Evolutionary conservation across 345 rosid genomes (phyloP).

Genomic region (Physaria fendleri): DNA sequence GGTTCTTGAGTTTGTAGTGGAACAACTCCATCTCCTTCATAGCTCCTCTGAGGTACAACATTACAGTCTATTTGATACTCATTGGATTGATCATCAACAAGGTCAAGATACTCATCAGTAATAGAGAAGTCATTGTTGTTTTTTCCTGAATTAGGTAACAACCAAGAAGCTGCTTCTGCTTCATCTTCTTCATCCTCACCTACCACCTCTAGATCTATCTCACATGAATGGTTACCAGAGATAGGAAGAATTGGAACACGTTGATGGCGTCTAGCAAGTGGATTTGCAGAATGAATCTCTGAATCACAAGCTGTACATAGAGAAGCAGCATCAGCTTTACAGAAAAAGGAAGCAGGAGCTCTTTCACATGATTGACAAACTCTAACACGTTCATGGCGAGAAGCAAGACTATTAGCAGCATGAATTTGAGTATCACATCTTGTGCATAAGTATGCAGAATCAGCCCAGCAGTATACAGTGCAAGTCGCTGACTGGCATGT

Average conservation of each 20-base stretch:
- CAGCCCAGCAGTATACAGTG: slow-evolving; percentile 81
- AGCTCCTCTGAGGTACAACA: slow-evolving; percentile 17
- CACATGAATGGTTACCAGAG: slow-evolving; percentile 27
- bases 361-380: slow-evolving; percentile 85
- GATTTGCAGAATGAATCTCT: slow-evolving; percentile 83
- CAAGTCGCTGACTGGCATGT: slow-evolving; percentile 69
- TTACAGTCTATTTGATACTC: slow-evolving; percentile 16
- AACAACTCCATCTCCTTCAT: slow-evolving; percentile 23
- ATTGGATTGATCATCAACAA: slow-evolving; percentile 36
- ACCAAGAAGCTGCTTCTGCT: slow-evolving; percentile 87
- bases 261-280: slow-evolving; percentile 89
- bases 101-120: slow-evolving; percentile 65
- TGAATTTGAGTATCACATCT: slow-evolving; percentile 69
- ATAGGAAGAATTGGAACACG: slow-evolving; percentile 65
- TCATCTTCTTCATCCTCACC: slow-evolving; percentile 56
- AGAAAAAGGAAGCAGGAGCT: slow-evolving; percentile 74
- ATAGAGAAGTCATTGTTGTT: slow-evolving; percentile 40
- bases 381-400: slow-evolving; percentile 83
- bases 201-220: slow-evolving; percentile 23
- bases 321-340: slow-evolving; percentile 93
- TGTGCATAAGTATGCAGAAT: slow-evolving; percentile 68
- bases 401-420: slow-evolving; percentile 71
- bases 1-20: slow-evolving; percentile 17
- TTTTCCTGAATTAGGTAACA: slow-evolving; percentile 42
- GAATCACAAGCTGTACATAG: slow-evolving; percentile 77